phyloP scores from a whole-genome alignment of 169 alveolate genomes.

The Cryptosporidium viatorum region DNA sequence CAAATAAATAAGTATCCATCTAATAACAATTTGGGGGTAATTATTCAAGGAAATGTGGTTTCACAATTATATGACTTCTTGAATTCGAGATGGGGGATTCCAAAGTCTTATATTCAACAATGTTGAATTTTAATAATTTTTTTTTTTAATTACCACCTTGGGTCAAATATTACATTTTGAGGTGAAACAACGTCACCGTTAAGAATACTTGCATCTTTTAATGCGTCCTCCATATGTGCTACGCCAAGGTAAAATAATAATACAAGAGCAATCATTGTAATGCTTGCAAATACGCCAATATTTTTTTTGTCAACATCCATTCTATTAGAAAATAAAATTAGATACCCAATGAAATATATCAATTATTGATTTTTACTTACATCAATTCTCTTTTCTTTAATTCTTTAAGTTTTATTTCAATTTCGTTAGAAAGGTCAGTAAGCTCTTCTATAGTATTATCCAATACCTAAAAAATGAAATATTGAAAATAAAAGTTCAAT shows the following conservation, averaged over 20 bases:
- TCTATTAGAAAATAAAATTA: background rate
- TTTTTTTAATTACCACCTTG: constrained; percentile 36
- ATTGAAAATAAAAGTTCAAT: background rate
- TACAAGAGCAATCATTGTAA: constrained; percentile 68
- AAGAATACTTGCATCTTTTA: constrained; percentile 60
- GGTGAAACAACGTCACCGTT: constrained; percentile 59
- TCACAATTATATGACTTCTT: constrained; percentile 16
- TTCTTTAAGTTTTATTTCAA: constrained; percentile 60
- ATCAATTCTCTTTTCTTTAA: constrained; percentile 60
- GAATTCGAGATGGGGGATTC: constrained; percentile 58
- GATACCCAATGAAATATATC: background rate
- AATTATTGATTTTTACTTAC: constrained; percentile 22
- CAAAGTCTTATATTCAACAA: constrained; percentile 47
- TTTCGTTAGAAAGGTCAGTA: constrained; percentile 61
- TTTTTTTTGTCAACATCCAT: constrained; percentile 68
- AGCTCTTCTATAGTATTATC: constrained; percentile 66
- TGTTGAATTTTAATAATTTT: background rate
- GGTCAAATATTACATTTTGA: constrained; percentile 53
- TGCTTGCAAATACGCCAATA: constrained; percentile 71
- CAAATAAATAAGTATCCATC: constrained; percentile 59
- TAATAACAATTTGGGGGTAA: constrained; percentile 22
- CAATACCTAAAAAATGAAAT: constrained; percentile 5
- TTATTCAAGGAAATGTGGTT: constrained; percentile 68
- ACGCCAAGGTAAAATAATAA: constrained; percentile 66
- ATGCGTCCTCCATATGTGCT: constrained; percentile 75